Evolutionary conservation across 1,139 yeast species (phyloP).

Genomic region (Debaryomyces fabryi): DNA sequence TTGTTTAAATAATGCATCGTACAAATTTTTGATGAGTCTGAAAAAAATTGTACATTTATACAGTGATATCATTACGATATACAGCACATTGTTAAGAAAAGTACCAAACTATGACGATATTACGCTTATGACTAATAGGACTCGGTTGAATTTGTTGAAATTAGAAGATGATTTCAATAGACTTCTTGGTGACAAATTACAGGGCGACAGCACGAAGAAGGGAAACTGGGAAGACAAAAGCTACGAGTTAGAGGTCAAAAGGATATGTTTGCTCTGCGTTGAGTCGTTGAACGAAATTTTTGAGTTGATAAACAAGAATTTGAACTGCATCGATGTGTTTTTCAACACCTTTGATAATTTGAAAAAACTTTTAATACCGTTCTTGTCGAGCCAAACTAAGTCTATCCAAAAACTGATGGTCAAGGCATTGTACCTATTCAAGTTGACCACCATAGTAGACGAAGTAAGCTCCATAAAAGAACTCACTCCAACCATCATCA

Average conservation of each 20-base stretch:
- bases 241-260: slow-evolving; percentile 31
- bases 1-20: slow-evolving; percentile 38
- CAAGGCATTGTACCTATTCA: slow-evolving; percentile 28
- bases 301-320: slow-evolving; percentile 24
- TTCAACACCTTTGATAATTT: slow-evolving; percentile 42
- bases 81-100: slow-evolving; percentile 42
- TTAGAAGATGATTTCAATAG: slow-evolving; percentile 38
- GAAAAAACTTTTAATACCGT: slow-evolving; percentile 42
- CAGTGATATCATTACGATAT: slow-evolving; percentile 43
- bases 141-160: slow-evolving; percentile 25
- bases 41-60: slow-evolving; percentile 41
- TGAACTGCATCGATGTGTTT: slow-evolving; percentile 38
- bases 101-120: slow-evolving; percentile 48
- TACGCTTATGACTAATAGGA: slow-evolving; percentile 34
- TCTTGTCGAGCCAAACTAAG: slow-evolving; percentile 34
- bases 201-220: slow-evolving; percentile 11
- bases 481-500: slow-evolving; percentile 26
- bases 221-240: slow-evolving; percentile 32
- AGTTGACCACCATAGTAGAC: slow-evolving; percentile 34
- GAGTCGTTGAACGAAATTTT: slow-evolving; percentile 27
- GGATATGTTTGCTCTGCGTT: slow-evolving; percentile 23
- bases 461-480: slow-evolving; percentile 22
- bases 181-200: slow-evolving; percentile 26
- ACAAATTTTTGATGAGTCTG: slow-evolving; percentile 29
- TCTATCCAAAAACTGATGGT: slow-evolving; percentile 28